Conservation (phyloP, 1,284 basidiomycete genomes). For the Coriolopsis trogii region DNA sequence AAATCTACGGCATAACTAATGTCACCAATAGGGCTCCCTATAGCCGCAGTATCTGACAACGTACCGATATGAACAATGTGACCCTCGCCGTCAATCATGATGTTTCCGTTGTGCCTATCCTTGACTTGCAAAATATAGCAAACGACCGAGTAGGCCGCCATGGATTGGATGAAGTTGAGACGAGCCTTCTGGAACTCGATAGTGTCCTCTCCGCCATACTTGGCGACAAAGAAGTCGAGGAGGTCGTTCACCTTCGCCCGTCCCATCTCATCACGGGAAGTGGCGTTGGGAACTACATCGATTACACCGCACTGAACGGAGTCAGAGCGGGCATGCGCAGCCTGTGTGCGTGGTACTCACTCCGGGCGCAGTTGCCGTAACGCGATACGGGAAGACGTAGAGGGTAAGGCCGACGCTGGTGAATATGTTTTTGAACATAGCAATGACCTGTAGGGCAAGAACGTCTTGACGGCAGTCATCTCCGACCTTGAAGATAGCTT, state of each 20-base stretch:
- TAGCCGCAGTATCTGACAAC: conserved; percentile 26
- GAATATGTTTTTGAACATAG: conserved; percentile 99
- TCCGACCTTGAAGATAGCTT: conserved; percentile 99
- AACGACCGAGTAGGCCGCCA: conserved; percentile 99
- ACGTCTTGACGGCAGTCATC: conserved; percentile 99
- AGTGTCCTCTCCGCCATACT: conserved; percentile 90
- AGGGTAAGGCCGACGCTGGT: conserved; percentile 86
- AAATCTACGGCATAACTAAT: conserved; percentile 65
- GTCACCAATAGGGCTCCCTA: neutral
- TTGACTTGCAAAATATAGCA: conserved; percentile 98
- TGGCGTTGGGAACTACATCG: conserved; percentile 97
- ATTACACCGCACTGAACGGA: conserved; percentile 88
- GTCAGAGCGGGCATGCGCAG: conserved; percentile 7
- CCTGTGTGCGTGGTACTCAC: conserved; percentile 51
- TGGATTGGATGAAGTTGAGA: conserved; percentile 96
- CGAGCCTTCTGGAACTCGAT: conserved; percentile 92
- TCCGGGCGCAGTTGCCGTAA: conserved; percentile 96
- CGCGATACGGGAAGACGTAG: conserved; percentile 96
- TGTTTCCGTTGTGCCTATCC: conserved; percentile 98
- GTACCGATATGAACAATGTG: conserved; percentile 93
- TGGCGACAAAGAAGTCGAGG: conserved; percentile 92
- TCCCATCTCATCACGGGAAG: conserved; percentile 99
- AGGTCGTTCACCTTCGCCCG: conserved; percentile 98
- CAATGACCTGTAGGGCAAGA: conserved; percentile 94
- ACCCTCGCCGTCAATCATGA: conserved; percentile 98